Base-by-base conservation (phyloP, 225 moss, liverwort and hornwort genomes). In the Polytrichum formosum region DNA sequence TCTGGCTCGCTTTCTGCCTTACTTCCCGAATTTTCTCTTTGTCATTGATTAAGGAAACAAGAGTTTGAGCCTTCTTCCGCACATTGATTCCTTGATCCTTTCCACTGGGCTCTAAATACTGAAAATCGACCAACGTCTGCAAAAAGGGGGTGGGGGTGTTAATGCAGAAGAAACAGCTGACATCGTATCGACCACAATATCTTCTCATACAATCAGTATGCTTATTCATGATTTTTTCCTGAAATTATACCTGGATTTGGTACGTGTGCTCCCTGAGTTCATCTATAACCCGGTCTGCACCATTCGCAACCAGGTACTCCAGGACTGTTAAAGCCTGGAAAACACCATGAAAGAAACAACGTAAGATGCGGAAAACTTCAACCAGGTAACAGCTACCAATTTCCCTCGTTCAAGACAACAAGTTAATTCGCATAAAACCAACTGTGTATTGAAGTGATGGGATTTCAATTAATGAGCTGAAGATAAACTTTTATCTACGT, bases 61-160 rank as follows among this genome's bases (percentile, higher is more conserved):
- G 79, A 68, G 81, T 76, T 72, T 94, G 92, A 9, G 94, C 98
- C 76, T 98, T 98, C 77, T 94, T 94, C 77, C 94, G 91, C 76
- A 98, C 94, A 81, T 98, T 98, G 65, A 98, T 78, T n/a, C 98
- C 98, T 81, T 98, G 98, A 70, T 98, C 98, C 81, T 94, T 98
- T 56, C 94, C 94, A 66, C 86, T 88, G 21, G 90, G 54, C 74
- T 98, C 98, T 27, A 92, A 68, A 70, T 94, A 94, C 56, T 98
- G 98, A 46, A 98, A 98, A 77, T 98, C 98, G 71, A 87, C 87
- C 67, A 98, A 81, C 18, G 98, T 91, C 98, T 98, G 76, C 35
- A 69, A 37, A 10, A 46, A 46, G 46, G 13, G 46, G 46, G 1
- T 13, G 3, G 16, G 46, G 46, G 0, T 18, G 46, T 46, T 46